Evolutionary conservation across 169 alveolate genomes (phyloP), one percentile per base, ranked within the genome.

Genomic region (Plasmodium billcollinsi): DNA sequence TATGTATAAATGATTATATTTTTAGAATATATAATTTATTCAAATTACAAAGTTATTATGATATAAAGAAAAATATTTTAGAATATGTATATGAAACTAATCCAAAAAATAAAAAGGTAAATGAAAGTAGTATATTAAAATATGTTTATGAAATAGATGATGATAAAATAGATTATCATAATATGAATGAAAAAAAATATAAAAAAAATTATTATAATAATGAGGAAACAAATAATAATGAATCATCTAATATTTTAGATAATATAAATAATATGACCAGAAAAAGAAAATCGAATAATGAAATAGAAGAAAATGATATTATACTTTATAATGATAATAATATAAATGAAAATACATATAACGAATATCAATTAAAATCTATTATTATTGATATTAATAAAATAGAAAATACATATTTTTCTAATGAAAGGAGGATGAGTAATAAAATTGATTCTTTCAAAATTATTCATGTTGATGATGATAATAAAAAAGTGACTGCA

Each of bases 1-100:
- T 97, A 73, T 95, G 98, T 15, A 75, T 97, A 75, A 97, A 95
- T 88, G 99, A 97, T 90, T 97, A 96, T 90, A 83, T 97, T 66
- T 93, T 95, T 86, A 94, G 98, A 26, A 97, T 97, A 88, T 97
- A 95, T 91, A 93, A 94, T 21, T 95, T 97, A 71, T 97, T 90
- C 91, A 93, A 97, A 63, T 88, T 96, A 89, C 98, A 97, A 91
- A 93, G 98, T 50, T 93, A 96, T 15, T 96, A 95, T 70, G 98
- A 95, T 88, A 96, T 97, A 54, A 96, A 97, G 56, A 95, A 95
- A 33, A 97, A 97, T 86, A 76, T 97, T 15, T 95, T 95, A 74
- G 96, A 95, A 74, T 93, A 95, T n/a, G 92, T 96, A 15, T 95
- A 94, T 85, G 91, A 93, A 73, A 92, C 94, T 59, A 90, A 88